Base-by-base conservation (phyloP, 1,284 basidiomycete species). In the Athelia sp. region DNA sequence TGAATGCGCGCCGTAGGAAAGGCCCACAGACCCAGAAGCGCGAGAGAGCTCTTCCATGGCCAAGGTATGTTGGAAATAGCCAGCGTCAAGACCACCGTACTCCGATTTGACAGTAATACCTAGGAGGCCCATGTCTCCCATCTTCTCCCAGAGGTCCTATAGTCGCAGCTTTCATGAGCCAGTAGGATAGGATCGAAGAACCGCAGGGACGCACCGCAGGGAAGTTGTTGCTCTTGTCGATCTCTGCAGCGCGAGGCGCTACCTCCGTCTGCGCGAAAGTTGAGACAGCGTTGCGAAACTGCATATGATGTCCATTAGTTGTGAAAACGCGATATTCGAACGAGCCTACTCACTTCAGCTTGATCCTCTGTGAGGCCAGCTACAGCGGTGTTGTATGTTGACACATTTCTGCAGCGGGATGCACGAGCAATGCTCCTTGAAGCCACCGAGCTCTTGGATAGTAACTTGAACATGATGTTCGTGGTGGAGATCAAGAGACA, bases 1-100 rank as follows among this genome's bases (percentile, higher is more conserved):
- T 3, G 92, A 94, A 62, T 98, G 95, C 11, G 94, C 93, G 48
- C 93, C 94, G 58, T 98, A 98, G 2, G 90, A 93, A 10, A 98
- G 79, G 1, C 87, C 94, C 29, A 98, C 85, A 2, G 90, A 92
- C 19, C 93, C 94, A 4, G 92, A 95, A 6, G 91, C 90, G 23
- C 84, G 75, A 22, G 93, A 95, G 48, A 98, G 73, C 58, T 91
- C 89, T 69, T 97, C 93, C 93, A 96, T 95, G 3, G 90, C 93
- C 43, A 97, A 76, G 2, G 87, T 87, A 66, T 97, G 93, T 52
- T 93, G 82, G 51, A 95, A 77, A 68, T 96, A 97, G 4, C 90
- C 90, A 51, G 90, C 73, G 2, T 75, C 80, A 36, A 93, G 74
- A 3, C 93, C 93, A 18, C 86, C 84, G 60, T 90, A 90, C 55